These are phyloP conservation scores for Bisporella sp. DNA, from an alignment of 2,329 filamentous ascomycete species.

Conservation along the genomic window DNA sequence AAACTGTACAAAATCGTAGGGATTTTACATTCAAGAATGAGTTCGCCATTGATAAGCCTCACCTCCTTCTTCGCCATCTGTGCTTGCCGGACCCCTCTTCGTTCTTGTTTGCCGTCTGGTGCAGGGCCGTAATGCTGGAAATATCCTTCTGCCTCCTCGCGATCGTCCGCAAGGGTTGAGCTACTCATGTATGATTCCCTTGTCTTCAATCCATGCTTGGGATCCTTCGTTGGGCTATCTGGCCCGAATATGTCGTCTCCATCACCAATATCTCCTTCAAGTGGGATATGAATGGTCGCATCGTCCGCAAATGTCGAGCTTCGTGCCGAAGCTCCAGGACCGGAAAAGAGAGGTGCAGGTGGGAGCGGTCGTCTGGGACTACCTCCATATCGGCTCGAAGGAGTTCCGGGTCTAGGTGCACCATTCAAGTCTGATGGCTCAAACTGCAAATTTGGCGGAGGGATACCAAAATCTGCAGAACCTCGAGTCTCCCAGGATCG, in stretches of 20 bases:
- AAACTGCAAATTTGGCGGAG: constrained; percentile 66
- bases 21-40: constrained; percentile 98
- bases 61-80: constrained; percentile 94
- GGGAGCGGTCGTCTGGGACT: constrained; percentile 83
- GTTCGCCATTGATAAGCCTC: constrained; percentile 91
- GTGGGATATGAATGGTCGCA: constrained; percentile 65
- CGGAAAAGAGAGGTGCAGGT: constrained; percentile 77
- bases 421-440: constrained; percentile 88
- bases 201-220: constrained; percentile 12
- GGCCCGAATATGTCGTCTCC: constrained; percentile 66
- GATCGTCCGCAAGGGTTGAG: constrained; percentile 29
- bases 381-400: constrained; percentile 80
- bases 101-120: constrained; percentile 77
- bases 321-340: constrained; percentile 41
- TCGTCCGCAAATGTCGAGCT: constrained; percentile 54
- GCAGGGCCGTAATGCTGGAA: constrained; percentile 81
- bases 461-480: constrained; percentile 52
- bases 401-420: constrained; percentile 81
- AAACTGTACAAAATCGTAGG: constrained; percentile 98
- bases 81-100: constrained; percentile 77
- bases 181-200: constrained; percentile 33
- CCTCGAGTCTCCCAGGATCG: constrained; percentile 49
- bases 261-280: constrained; percentile 45
- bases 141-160: constrained; percentile 40
- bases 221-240: constrained; percentile 25